Base-by-base conservation (phyloP, 805 yeast genomes). In the Monosporozyma aerobia region DNA sequence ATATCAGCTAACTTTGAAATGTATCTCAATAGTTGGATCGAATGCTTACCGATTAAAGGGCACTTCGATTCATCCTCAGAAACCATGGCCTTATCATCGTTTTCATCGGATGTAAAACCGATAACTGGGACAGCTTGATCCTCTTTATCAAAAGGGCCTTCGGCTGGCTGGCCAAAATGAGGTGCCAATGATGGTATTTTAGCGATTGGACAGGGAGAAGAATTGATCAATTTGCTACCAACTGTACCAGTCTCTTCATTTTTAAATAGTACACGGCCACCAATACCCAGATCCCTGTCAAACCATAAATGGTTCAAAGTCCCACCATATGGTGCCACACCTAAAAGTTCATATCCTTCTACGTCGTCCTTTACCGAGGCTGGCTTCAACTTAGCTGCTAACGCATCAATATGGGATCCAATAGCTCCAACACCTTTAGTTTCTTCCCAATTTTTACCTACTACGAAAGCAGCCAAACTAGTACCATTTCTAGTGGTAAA, bases 201-300 rank as follows among this genome's bases (percentile, higher is more conserved):
- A 13, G 90, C 96, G 60, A 88, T 77, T 56, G 88, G 87, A 57
- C 75, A 76, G 14, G 86, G 85, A 1, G 84, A 70, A 4, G 85
- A 80, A 63, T 77, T 77, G 39, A 82, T 77, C 59, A 81, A 64
- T 22, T 44, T 39, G 7, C 77, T 67, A 8, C 60, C 65, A 49
- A 81, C 67, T 51, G 67, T 67, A 19, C 65, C 62, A 4, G 59
- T 53, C 29, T 66, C 69, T 23, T 64, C 67, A 40, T 67, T 68
- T 58, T 74, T 77, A 51, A 80, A 78, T 50, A 86, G 71, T 25
- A 88, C 77, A 54, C 88, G 75, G 47, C 96, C 96, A 49, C 90
- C 95, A 56, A 88, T 67, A 47, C 95, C 94, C 54, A 88, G 76
- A 66, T 88, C 96, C 65, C 96, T 78, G 67, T 88, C 96, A 77